These are phyloP conservation scores for Pseudotsuga menziesii DNA, from an alignment of 75 land plant species.

Conservation along the genomic window DNA sequence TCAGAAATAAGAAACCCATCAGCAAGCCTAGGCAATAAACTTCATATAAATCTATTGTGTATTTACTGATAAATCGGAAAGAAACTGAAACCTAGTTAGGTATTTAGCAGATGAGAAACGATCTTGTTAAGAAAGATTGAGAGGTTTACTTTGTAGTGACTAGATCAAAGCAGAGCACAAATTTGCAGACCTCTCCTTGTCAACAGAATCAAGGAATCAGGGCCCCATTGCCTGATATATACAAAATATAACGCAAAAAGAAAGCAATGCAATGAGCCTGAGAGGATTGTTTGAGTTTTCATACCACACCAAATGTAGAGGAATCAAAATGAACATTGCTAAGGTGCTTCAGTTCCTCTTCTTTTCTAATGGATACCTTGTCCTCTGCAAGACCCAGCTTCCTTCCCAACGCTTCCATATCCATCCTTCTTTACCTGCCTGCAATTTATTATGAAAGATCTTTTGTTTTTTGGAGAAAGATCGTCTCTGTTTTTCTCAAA, in stretches of 20 bases:
- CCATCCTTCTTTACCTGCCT: too few relatives aligned
- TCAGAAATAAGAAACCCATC: too few relatives aligned
- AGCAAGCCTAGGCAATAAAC: too few relatives aligned
- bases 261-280: neutral
- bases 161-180: conserved; percentile 86
- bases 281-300: neutral
- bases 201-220: neutral
- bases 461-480: too few relatives aligned
- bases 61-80: too few relatives aligned
- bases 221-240: too few relatives aligned
- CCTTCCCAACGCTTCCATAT: too few relatives aligned
- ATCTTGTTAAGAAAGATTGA: neutral
- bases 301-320: conserved; percentile 80
- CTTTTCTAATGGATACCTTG: conserved; percentile 61
- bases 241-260: neutral
- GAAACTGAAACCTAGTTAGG: too few relatives aligned
- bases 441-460: too few relatives aligned
- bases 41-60: too few relatives aligned
- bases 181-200: conserved; percentile 92
- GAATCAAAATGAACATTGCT: conserved; percentile 81
- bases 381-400: conserved; percentile 4
- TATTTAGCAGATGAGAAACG: too few relatives aligned
- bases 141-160: conserved; percentile 58
- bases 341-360: conserved; percentile 83
- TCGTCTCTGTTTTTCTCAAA: too few relatives aligned